Percentiles rank a stretch among this genome's conserved stretches.
These are phyloP conservation scores for Calvatia gigantea DNA, from an alignment of 768 basidiomycete genomes.

Conservation along the genomic window DNA sequence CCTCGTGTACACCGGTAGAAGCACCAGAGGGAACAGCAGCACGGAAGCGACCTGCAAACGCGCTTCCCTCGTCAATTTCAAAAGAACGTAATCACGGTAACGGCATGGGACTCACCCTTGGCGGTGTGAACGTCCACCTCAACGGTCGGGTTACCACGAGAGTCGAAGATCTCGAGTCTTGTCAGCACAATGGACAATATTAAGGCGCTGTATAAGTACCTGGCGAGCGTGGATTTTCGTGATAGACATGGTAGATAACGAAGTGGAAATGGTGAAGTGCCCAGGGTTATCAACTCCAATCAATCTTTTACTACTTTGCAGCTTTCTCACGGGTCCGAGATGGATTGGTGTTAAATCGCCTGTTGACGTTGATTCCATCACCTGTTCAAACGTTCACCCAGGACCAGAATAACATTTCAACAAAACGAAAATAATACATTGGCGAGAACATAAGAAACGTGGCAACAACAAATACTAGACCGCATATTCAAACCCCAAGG, in stretches of 20 bases:
- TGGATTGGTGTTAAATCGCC: too few species aligned
- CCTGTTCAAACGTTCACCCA: too few species aligned
- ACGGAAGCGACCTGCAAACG: slow-evolving; percentile 82
- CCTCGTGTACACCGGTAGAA: slow-evolving; percentile 97
- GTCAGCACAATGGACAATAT: slow-evolving; percentile 7
- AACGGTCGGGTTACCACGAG: slow-evolving; percentile 96
- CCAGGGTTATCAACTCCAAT: slow-evolving; percentile 32
- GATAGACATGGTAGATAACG: slow-evolving; percentile 74
- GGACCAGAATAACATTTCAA: too few species aligned
- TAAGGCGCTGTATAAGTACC: slow-evolving; percentile 39
- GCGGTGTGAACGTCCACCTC: slow-evolving; percentile 88
- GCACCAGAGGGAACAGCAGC: slow-evolving; percentile 97
- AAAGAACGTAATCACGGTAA: not conserved
- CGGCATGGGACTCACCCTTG: slow-evolving; percentile 59
- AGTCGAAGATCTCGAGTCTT: slow-evolving; percentile 88
- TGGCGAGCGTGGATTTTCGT: slow-evolving; percentile 90
- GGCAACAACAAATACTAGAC: too few species aligned
- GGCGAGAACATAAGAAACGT: too few species aligned
- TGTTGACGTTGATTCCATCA: too few species aligned
- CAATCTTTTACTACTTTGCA: slow-evolving; percentile 32
- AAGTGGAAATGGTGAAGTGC: slow-evolving; percentile 20
- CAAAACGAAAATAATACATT: too few species aligned
- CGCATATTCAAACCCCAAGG: too few species aligned
- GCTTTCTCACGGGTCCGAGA: slow-evolving; percentile 33
- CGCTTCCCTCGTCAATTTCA: not conserved